Conservation (phyloP, 306 rosid species). For the Pterocarpus santalinus region DNA sequence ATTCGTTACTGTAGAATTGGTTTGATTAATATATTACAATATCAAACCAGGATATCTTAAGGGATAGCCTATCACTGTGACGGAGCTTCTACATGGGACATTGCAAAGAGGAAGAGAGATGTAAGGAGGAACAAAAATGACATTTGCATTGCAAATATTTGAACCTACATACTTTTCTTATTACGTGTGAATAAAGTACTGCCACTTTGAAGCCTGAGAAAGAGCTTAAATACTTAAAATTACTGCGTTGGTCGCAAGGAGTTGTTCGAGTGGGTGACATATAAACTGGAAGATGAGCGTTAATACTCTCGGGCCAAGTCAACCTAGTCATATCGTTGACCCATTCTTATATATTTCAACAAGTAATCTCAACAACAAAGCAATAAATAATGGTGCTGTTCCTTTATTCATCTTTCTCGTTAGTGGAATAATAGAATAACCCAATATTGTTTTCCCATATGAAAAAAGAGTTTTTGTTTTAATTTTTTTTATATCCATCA, state of each 20-base stretch:
- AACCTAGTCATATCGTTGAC: slow-evolving; percentile 40
- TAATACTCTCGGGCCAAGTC: slow-evolving; percentile 6
- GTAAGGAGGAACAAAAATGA: too few species aligned
- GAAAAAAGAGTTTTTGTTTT: too few species aligned
- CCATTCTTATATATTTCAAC: background rate
- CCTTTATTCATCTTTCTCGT: background rate
- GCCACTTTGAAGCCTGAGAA: background rate
- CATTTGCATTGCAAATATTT: too few species aligned
- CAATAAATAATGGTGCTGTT: background rate
- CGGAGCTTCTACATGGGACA: too few species aligned
- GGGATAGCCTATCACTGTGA: too few species aligned
- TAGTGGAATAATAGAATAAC: background rate
- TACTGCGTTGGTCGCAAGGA: background rate
- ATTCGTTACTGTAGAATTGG: too few species aligned
- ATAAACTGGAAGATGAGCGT: background rate
- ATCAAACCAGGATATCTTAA: too few species aligned
- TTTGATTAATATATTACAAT: too few species aligned
- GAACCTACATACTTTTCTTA: too few species aligned
- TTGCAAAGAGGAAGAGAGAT: too few species aligned
- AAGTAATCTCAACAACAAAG: background rate
- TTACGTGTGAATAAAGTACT: background rate
- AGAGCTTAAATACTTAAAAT: background rate
- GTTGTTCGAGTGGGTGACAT: background rate
- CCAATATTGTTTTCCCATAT: background rate
- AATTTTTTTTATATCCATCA: too few species aligned